Percentiles rank a stretch among this genome's conserved stretches.
These are phyloP conservation scores for Triticum timopheevii DNA, from an alignment of 176 grass and related monocot genomes.

Conservation along the genomic window DNA sequence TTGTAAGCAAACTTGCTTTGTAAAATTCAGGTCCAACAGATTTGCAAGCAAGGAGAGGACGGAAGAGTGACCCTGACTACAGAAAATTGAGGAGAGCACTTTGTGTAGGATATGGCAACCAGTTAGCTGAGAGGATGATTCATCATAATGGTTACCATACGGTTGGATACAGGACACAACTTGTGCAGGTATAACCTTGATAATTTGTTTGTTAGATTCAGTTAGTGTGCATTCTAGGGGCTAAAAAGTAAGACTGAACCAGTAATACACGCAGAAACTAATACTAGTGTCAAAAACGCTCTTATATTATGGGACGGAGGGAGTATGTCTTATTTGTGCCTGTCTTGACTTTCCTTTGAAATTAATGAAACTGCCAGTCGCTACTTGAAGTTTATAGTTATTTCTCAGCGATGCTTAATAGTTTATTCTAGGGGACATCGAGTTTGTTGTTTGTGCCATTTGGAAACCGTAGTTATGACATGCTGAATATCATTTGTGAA, in stretches of 20 bases:
- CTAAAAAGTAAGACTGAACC: background rate
- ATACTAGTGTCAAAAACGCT: background rate
- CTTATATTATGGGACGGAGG: too few relatives aligned
- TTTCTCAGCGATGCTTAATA: background rate
- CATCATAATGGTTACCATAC: constrained; percentile 98
- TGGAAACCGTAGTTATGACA: background rate
- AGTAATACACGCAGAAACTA: background rate
- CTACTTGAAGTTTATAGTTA: background rate
- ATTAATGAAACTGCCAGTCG: background rate
- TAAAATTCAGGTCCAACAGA: constrained; percentile 60
- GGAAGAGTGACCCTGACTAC: constrained; percentile 69
- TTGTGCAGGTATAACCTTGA: constrained; percentile 68
- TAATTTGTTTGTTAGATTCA: constrained; percentile 16
- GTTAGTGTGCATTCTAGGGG: background rate
- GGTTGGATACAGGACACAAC: constrained; percentile 88
- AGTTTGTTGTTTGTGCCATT: background rate
- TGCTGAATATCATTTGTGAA: background rate
- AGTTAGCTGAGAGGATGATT: constrained; percentile 87
- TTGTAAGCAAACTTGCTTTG: background rate
- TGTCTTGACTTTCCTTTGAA: background rate
- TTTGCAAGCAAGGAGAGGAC: constrained; percentile 51
- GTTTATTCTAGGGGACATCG: background rate
- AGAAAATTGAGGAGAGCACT: constrained; percentile 84
- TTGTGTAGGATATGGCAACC: constrained; percentile 87
- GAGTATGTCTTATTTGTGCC: background rate